Evolutionary conservation across 2,329 filamentous ascomycete genomes (phyloP).

Genomic region (Curvularia hawaiiensis): DNA sequence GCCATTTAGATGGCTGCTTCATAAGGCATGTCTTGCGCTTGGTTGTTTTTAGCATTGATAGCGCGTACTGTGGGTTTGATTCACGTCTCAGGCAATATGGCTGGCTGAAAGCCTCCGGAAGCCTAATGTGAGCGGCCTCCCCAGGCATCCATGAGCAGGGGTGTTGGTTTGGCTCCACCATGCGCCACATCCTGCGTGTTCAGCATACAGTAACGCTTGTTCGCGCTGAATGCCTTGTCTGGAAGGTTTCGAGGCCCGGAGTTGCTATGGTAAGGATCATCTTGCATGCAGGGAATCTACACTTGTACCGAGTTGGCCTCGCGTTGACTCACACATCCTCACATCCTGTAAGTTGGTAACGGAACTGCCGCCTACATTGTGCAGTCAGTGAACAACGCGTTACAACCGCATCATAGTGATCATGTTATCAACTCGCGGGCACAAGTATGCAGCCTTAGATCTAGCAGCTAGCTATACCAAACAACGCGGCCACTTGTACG

Average conservation of each 20-base stretch:
- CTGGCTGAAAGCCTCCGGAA: background rate
- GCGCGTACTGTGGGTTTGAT: constrained; percentile 1
- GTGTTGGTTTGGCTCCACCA: background rate
- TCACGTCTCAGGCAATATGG: constrained; percentile 1
- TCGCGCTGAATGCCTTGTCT: background rate
- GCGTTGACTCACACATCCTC: constrained; percentile 6
- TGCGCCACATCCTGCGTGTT: background rate
- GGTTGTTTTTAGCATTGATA: background rate
- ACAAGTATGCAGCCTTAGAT: constrained; percentile 10
- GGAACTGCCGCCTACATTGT: background rate
- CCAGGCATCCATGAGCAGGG: constrained; percentile 8
- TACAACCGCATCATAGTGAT: background rate
- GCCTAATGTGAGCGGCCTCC: constrained; percentile 11
- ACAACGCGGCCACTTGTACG: constrained; percentile 7
- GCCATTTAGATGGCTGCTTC: constrained; percentile 14
- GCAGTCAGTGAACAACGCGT: background rate
- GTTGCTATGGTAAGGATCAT: background rate
- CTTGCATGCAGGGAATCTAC: background rate
- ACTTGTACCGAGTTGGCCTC: constrained; percentile 3
- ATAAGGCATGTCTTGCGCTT: constrained; percentile 33
- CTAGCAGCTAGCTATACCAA: constrained; percentile 13
- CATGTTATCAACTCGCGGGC: constrained; percentile 11
- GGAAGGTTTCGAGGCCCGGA: background rate
- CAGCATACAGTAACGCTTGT: background rate
- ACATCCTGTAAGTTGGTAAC: background rate